Base-by-base conservation (phyloP, 176 grass and related monocot species). In the Eleusine indica region DNA sequence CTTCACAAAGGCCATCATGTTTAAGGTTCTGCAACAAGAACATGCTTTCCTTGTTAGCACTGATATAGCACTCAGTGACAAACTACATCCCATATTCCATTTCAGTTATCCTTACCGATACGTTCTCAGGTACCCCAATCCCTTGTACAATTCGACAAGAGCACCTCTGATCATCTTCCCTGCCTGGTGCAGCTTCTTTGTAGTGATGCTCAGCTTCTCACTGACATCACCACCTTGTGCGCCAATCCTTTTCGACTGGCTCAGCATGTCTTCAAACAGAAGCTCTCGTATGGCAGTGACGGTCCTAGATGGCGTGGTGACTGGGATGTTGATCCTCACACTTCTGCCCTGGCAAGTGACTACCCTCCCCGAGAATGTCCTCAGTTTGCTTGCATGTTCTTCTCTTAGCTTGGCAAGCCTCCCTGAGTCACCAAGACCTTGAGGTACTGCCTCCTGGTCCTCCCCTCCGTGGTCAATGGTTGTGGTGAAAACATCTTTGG, bases 131-230 rank as follows among this genome's bases (percentile, higher is more conserved):
- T 96, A 99, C 7, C 81, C 91, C 80, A 96, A 84, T 15, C 93
- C 96, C 81, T 99, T 99, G 83, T 90, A 99, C 43, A 99, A 73
- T 86, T 99, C 96, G 39, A 94, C 80, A 49, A 94, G 85, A 53
- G 96, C 96, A 57, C 93, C 93, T 66, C 91, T 94, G 72, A 99
- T 99, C 86, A 99, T 99, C 89, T 99, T 99, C 86, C 94, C 93
- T 46, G 96, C 96, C 75, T 96, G 93, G 57, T 87, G 93, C 69
- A 96, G 78, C 74, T 99, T 99, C 41, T 82, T 90, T 80, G 92
- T 99, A 83, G 95, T 99, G 76, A 99, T 90, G 78, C 78, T 96
- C 35, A 96, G 69, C 75, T 99, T 91, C 67, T 91, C 89, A 74
- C 21, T 15, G 47, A 81, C 84, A 39, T 83, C 79, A 1, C 15